Evolutionary conservation across 2,329 filamentous ascomycete genomes (phyloP).

Genomic region (Aspergillus fructus): DNA sequence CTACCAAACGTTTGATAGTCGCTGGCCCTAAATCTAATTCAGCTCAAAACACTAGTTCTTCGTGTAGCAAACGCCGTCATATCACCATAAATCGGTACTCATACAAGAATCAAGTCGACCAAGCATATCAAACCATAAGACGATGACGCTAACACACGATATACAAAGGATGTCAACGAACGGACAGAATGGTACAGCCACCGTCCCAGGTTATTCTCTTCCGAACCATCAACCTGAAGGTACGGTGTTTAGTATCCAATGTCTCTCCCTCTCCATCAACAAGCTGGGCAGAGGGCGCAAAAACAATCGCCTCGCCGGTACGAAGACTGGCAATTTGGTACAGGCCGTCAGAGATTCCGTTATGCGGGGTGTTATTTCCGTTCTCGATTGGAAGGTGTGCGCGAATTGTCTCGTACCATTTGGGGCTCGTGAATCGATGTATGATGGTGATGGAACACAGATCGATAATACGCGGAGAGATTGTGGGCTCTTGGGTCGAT

Average conservation of each 20-base stretch:
- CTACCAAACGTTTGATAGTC: too few species aligned
- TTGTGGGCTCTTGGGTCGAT: too few species aligned
- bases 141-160: background rate
- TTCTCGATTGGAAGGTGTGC: slow-evolving; percentile 45
- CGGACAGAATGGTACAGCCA: slow-evolving; percentile 18
- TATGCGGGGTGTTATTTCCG: background rate
- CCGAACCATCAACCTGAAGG: slow-evolving; percentile 22
- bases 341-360: slow-evolving; percentile 13
- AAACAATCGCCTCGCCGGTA: slow-evolving; percentile 27
- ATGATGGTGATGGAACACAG: too few species aligned
- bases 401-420: slow-evolving; percentile 22
- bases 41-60: too few species aligned
- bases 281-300: slow-evolving; percentile 23
- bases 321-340: slow-evolving; percentile 22
- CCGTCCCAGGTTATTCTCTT: slow-evolving; percentile 28
- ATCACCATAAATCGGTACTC: background rate
- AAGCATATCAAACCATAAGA: background rate
- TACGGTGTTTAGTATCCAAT: slow-evolving; percentile 18
- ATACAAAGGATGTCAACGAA: background rate
- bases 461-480: too few species aligned
- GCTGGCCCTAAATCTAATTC: too few species aligned
- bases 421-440: too few species aligned
- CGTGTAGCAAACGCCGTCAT: background rate
- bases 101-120: background rate
- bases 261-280: slow-evolving; percentile 11